phyloP scores from a whole-genome alignment of 345 rosid genomes.

The Euphorbia peplus region DNA sequence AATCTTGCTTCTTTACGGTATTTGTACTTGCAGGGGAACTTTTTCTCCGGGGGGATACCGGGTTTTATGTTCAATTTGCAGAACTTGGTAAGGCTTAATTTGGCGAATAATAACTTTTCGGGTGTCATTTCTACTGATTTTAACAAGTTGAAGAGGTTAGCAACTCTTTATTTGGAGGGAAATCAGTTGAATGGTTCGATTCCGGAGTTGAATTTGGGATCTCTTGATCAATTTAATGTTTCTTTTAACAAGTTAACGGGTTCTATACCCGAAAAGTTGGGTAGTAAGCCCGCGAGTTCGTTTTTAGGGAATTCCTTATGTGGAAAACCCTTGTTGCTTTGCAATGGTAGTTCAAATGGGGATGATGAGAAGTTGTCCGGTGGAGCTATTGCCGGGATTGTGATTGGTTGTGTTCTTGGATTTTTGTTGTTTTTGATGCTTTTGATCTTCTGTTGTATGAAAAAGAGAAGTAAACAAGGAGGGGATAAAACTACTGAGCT shows the following conservation, averaged over 20 bases:
- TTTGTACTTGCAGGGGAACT: conserved; percentile 69
- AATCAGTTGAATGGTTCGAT: conserved; percentile 40
- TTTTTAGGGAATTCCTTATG: conserved; percentile 40
- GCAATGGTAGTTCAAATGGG: conserved; percentile 20
- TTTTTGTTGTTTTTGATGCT: conserved; percentile 33
- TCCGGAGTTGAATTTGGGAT: conserved; percentile 24
- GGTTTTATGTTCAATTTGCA: conserved; percentile 29
- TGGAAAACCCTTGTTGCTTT: conserved; percentile 37
- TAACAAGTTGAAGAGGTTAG: conserved; percentile 34
- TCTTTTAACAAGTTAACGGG: conserved; percentile 41
- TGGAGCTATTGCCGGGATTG: conserved; percentile 48
- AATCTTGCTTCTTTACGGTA: conserved; percentile 54
- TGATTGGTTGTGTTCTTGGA: conserved; percentile 35
- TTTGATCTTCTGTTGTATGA: conserved; percentile 32
- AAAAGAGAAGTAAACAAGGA: conserved; percentile 21
- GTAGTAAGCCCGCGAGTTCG: conserved; percentile 17
- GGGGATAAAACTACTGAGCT: conserved; percentile 8
- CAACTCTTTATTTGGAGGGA: conserved; percentile 33
- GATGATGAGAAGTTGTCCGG: conserved; percentile 28
- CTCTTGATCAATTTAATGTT: conserved; percentile 42
- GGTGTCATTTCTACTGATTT: conserved; percentile 32
- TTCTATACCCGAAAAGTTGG: conserved; percentile 28
- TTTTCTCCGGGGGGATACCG: conserved; percentile 75
- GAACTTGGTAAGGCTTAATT: conserved; percentile 32
- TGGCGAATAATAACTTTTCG: conserved; percentile 35